A percentile compares a stretch with the other conserved stretches of the same genome.
phyloP scores from a whole-genome alignment of 2,329 filamentous ascomycete genomes.

The Teratosphaeria viscida region DNA sequence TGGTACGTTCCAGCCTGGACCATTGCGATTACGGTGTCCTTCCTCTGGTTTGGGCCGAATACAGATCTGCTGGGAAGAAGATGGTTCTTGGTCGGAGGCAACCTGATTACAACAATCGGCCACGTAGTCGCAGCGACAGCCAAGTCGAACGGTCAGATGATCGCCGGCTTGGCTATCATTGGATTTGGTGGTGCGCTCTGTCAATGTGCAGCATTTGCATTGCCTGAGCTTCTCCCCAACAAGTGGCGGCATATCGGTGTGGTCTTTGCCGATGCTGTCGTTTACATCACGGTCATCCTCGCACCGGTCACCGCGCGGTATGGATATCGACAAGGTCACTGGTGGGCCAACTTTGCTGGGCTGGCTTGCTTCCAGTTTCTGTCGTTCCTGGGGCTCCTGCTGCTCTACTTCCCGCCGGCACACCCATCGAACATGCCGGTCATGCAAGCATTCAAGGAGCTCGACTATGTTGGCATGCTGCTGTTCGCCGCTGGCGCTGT shows the following conservation, averaged over 20 bases:
- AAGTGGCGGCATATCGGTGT: slow-evolving; percentile 17
- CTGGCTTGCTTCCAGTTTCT: slow-evolving; percentile 34
- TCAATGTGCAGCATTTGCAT: slow-evolving; percentile 14
- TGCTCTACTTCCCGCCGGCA: slow-evolving; percentile 32
- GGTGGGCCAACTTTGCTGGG: slow-evolving; percentile 39
- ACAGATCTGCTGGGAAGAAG: slow-evolving; percentile 39
- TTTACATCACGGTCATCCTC: slow-evolving; percentile 37
- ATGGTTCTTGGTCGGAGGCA: slow-evolving; percentile 37
- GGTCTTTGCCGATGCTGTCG: slow-evolving; percentile 17
- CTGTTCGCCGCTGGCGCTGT: slow-evolving; percentile 22
- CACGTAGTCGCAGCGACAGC: slow-evolving; percentile 8
- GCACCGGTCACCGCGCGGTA: slow-evolving; percentile 37
- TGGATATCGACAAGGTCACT: slow-evolving; percentile 29
- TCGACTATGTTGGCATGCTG: slow-evolving; percentile 24
- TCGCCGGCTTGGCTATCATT: slow-evolving; percentile 8
- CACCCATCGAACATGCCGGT: slow-evolving; percentile 27
- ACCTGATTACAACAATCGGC: slow-evolving; percentile 20
- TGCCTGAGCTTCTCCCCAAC: slow-evolving; percentile 4
- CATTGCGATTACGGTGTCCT: slow-evolving; percentile 12
- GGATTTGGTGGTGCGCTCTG: slow-evolving; percentile 12
- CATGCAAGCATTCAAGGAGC: slow-evolving; percentile 17
- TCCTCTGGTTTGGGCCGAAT: slow-evolving; percentile 28
- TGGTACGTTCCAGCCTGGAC: slow-evolving; percentile 23
- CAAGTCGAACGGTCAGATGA: slow-evolving; percentile 8
- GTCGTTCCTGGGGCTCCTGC: slow-evolving; percentile 34